A percentile compares a stretch with the other conserved stretches of the same genome.
Evolutionary conservation across 2,329 filamentous ascomycete species (phyloP).

Genomic region (Meredithiella fracta): DNA sequence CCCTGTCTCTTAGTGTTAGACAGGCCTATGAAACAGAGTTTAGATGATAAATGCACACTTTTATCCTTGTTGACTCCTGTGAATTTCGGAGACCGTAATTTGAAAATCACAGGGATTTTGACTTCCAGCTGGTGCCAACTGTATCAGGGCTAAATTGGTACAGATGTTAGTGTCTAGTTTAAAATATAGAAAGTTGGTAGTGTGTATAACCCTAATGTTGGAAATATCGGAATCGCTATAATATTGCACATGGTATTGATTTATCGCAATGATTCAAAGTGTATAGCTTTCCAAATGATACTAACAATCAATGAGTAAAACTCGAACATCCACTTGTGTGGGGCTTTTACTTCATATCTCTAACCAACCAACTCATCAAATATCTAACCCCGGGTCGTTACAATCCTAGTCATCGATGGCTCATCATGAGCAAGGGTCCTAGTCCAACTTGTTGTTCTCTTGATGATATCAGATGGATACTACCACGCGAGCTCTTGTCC

Average conservation of each 20-base stretch:
- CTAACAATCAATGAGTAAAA: too few relatives aligned
- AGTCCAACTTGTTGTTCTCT: background rate
- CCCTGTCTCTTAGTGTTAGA: background rate
- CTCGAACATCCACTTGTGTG: too few relatives aligned
- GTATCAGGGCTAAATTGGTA: background rate
- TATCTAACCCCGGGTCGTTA: background rate
- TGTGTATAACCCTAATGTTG: background rate
- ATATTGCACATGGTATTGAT: background rate
- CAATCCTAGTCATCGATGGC: background rate
- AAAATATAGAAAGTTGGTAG: background rate
- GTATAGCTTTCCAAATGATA: background rate
- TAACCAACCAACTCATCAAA: background rate
- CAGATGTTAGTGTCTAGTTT: background rate
- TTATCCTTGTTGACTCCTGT: background rate
- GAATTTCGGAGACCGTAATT: background rate
- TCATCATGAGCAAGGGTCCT: background rate
- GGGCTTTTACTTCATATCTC: too few relatives aligned
- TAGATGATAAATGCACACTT: background rate
- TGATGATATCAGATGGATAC: background rate
- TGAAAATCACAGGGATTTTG: background rate
- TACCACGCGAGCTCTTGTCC: too few relatives aligned
- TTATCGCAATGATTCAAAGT: background rate
- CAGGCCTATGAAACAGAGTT: background rate
- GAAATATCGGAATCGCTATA: background rate
- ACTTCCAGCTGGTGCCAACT: background rate